phyloP scores from a whole-genome alignment of 2,329 filamentous ascomycete genomes.

The Sphaceloma murrayae region DNA sequence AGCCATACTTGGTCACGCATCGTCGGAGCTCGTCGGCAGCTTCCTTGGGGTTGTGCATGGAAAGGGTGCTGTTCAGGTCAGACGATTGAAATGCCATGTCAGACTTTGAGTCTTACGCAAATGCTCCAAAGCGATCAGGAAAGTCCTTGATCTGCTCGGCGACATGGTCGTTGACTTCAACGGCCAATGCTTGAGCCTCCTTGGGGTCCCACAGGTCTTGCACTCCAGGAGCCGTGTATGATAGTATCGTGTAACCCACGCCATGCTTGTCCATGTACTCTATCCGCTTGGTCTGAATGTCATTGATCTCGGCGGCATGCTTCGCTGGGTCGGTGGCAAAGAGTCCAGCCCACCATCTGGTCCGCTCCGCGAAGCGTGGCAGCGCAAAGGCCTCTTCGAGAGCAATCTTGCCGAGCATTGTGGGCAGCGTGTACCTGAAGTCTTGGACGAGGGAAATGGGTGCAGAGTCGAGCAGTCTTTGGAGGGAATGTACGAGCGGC shows the following conservation, averaged over 20 bases:
- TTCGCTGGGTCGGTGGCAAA: constrained; percentile 52
- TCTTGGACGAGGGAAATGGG: neutral
- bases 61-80: constrained; percentile 22
- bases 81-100: no score
- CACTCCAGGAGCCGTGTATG: constrained; percentile 41
- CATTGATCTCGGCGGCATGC: constrained; percentile 47
- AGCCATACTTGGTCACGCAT: constrained; percentile 42
- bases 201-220: constrained; percentile 39
- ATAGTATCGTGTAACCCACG: constrained; percentile 41
- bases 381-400: constrained; percentile 55
- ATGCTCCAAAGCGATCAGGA: constrained; percentile 37
- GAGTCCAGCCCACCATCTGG: constrained; percentile 51
- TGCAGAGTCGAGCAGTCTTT: no score
- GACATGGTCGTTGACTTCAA: constrained; percentile 41
- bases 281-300: constrained; percentile 36
- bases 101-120: constrained; percentile 29
- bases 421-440: constrained; percentile 2
- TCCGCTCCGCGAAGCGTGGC: constrained; percentile 49
- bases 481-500: no score
- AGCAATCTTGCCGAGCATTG: constrained; percentile 52
- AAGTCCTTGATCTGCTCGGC: constrained; percentile 35
- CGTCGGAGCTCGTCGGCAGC: constrained; percentile 44
- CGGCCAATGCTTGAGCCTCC: constrained; percentile 36
- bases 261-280: constrained; percentile 38
- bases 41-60: constrained; percentile 43